Percentiles rank a stretch among this genome's conserved stretches.
These are phyloP conservation scores for Chlamydomonas schloesseri DNA, from an alignment of 139 green algal genomes.

Conservation along the genomic window DNA sequence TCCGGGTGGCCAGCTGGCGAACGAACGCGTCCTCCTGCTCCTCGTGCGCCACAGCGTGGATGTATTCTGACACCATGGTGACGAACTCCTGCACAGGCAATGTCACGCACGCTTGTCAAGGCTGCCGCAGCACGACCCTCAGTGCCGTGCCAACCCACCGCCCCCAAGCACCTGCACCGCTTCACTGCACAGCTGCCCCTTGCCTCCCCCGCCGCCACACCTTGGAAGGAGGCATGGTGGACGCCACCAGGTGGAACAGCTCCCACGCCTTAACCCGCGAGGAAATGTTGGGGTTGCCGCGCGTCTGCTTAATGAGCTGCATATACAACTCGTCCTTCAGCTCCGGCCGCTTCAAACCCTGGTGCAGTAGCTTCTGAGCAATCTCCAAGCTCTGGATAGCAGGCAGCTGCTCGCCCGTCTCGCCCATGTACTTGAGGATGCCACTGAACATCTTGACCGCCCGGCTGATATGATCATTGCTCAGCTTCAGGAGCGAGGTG, in stretches of 20 bases:
- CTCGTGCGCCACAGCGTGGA: constrained; percentile 80
- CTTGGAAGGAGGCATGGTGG: constrained; percentile 89
- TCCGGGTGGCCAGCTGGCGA: constrained; percentile 61
- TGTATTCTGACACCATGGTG: constrained; percentile 91
- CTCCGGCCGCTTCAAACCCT: constrained; percentile 89
- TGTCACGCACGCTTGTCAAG: too few relatives aligned
- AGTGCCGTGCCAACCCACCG: not conserved
- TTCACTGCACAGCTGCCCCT: not conserved
- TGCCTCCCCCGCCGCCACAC: not conserved
- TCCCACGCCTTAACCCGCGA: constrained; percentile 83
- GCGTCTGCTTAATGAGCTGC: constrained; percentile 93
- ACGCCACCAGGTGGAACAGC: constrained; percentile 88
- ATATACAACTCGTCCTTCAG: constrained; percentile 95
- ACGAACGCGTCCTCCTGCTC: constrained; percentile 59
- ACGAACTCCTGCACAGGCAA: constrained; percentile 80
- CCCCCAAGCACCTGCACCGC: too few relatives aligned
- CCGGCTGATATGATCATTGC: constrained; percentile 77
- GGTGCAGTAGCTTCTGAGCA: constrained; percentile 92
- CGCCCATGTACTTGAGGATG: constrained; percentile 89
- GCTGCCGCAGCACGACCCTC: not conserved
- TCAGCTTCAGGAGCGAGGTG: constrained; percentile 89
- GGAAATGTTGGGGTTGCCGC: constrained; percentile 74
- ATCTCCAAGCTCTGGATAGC: constrained; percentile 69
- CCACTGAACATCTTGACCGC: constrained; percentile 94
- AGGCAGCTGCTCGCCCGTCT: constrained; percentile 59